Evolutionary conservation across 2,329 filamentous ascomycete species (phyloP), one percentile per base, ranked within the genome.

Genomic region (Cladosporium sp.): DNA sequence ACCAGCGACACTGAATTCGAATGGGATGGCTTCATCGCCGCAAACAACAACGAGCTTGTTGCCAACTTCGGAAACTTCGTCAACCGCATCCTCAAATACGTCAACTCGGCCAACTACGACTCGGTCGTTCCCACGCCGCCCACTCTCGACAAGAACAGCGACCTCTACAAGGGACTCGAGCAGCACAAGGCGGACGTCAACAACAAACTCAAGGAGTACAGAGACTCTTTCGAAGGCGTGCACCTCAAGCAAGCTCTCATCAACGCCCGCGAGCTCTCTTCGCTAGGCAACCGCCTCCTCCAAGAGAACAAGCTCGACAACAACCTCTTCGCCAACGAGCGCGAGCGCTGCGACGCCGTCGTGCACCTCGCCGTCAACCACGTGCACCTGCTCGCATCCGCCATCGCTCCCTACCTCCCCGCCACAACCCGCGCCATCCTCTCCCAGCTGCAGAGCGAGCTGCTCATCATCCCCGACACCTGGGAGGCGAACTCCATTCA

Each of bases 41-140:
- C 81, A 59, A 96, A 96, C 77, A 96, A 96, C 75, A 90, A 86
- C 64, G 88, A 93, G 65, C 79, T 96, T n/a, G 75, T 87, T 43
- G 84, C 85, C 68, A 87, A 86, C 68, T 75, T 88, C 36, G 85
- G 85, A 45, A 78, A 78, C 65, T 76, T 78, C 42, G 73, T 77
- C 52, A 77, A 77, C 60, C 72, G 75, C 30, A 70, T 88, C 27
- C 78, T 84, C 57, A 87, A 87, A 59, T 76, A 86, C 51, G 83
- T 85, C 68, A 83, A 89, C 70, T 78, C 85, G 61, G 90, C 89
- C 68, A 70, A 73, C 52, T 86, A 88, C 66, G 82, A 83, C 53
- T 80, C 82, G 48, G 74, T 82, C 22, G 77, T 92, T 8, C 87
- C 88, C 47, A 56, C 43, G 54, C 58, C 56, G 29, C 56, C 54